Evolutionary conservation across 1,284 basidiomycete genomes (phyloP).

Genomic region (Malassezia cuniculi): DNA sequence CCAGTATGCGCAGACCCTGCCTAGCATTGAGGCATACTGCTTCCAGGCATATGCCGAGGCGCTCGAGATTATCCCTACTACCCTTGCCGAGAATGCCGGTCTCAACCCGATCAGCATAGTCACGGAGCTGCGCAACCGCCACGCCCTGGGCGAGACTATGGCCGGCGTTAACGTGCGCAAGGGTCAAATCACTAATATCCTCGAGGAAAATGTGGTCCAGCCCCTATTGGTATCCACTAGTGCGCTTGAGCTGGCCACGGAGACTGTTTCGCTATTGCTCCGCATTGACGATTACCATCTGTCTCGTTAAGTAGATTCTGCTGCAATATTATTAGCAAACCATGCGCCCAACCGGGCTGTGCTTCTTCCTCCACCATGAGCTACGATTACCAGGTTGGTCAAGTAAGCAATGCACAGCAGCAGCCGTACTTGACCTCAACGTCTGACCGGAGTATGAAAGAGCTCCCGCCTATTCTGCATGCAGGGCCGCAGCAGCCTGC

Average conservation of each 20-base stretch:
- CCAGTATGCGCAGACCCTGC: slow-evolving; percentile 82
- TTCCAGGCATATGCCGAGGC: slow-evolving; percentile 98
- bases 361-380: too few species aligned
- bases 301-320: slow-evolving; percentile 19
- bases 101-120: slow-evolving; percentile 96
- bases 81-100: slow-evolving; percentile 94
- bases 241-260: slow-evolving; percentile 85
- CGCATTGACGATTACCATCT: slow-evolving; percentile 82
- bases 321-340: too few species aligned
- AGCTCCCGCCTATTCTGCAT: too few species aligned
- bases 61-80: slow-evolving; percentile 93
- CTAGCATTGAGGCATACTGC: slow-evolving; percentile 97
- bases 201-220: slow-evolving; percentile 95
- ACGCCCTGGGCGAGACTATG: slow-evolving; percentile 82
- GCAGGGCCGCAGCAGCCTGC: too few species aligned
- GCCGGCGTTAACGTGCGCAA: slow-evolving; percentile 84
- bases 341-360: too few species aligned
- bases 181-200: slow-evolving; percentile 85
- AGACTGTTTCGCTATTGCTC: slow-evolving; percentile 89
- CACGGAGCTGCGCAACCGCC: slow-evolving; percentile 90
- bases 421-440: too few species aligned
- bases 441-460: too few species aligned
- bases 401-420: too few species aligned
- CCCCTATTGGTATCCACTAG: slow-evolving; percentile 89
- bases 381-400: too few species aligned